Base-by-base conservation (phyloP, 805 yeast species). In the Saturnispora zaruensis region DNA sequence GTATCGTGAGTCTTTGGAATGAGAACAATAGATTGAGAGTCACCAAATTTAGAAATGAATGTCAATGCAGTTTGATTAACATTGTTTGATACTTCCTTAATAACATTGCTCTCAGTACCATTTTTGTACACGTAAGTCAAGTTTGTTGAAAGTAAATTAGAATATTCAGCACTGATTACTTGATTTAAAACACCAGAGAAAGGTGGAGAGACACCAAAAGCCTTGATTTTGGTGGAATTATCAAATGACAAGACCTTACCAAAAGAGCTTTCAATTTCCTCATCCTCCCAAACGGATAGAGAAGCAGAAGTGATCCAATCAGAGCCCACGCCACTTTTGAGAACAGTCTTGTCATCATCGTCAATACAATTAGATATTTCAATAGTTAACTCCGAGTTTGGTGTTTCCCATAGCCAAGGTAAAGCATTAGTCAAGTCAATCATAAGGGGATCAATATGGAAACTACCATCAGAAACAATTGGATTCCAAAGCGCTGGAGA, bases 401-500 rank as follows among this genome's bases (percentile, higher is more conserved):
- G 66, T 14, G 69, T 65, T 20, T 62, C 62, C 89, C 90, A 84
- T 28, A 87, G 62, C n/a, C 68, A 62, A 3, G 95, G 93, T 51
- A 87, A 66, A 53, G 81, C 72, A 0, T 85, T 79, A 9, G 91
- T 77, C 44, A 88, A 58, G 55, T 88, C 95, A 43, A 88, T 62
- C 50, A 80, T 82, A 55, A 83, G 70, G n/a, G 83, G 74, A 16
- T 79, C 80, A 28, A 87, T 68, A 62, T 88, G 95, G 66, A 81
- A 86, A 0, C 95, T 82, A 51, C 79, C 75, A 18, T 76, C 73
- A 2, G 87, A 81, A 6, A 87, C 95, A 53, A 85, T 78, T 3
- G 95, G 87, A 45, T 76, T 73, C 96, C 96, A 88, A 44, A 87
- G 67, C 4, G 82, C 73, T 1, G 96, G 95, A 1, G 89, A 77